Conservation (phyloP, 164 flowering plant genomes). For the Umbilicus rupestris region DNA sequence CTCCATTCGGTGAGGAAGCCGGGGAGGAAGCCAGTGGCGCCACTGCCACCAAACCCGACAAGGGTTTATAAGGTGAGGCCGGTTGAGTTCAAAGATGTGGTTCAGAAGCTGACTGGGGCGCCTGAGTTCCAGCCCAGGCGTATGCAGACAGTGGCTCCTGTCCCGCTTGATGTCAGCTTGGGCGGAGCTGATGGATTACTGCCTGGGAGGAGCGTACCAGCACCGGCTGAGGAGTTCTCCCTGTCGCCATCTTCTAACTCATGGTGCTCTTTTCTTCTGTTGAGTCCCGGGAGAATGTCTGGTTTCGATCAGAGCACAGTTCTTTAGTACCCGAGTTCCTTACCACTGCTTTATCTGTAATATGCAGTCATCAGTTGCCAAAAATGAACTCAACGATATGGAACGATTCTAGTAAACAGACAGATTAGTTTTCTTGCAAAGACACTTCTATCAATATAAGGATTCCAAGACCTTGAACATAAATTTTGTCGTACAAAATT, state of each 20-base stretch:
- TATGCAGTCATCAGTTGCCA: not conserved
- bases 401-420: not conserved
- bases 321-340: conserved; percentile 1
- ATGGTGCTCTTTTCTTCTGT: conserved; percentile 23
- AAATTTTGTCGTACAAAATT: too few relatives aligned
- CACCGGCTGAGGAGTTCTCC: conserved; percentile 8
- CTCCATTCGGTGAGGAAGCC: conserved; percentile 27
- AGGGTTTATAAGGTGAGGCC: conserved; percentile 26
- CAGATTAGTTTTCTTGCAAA: not conserved
- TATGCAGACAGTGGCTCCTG: conserved; percentile 20
- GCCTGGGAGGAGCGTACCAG: too few relatives aligned
- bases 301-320: conserved; percentile 17
- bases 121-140: conserved; percentile 14
- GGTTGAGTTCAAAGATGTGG: conserved; percentile 24
- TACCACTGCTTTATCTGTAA: not conserved
- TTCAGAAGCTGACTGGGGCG: conserved; percentile 30
- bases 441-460: too few relatives aligned
- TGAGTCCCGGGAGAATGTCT: conserved; percentile 25
- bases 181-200: not conserved
- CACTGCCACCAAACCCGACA: conserved; percentile 18
- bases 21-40: conserved; percentile 24
- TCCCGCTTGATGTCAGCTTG: conserved; percentile 16
- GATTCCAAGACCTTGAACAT: too few relatives aligned
- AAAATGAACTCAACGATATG: not conserved
- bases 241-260: conserved; percentile 18